Base-by-base conservation (phyloP, 2,329 filamentous ascomycete species). In the Penicillium sp. region DNA sequence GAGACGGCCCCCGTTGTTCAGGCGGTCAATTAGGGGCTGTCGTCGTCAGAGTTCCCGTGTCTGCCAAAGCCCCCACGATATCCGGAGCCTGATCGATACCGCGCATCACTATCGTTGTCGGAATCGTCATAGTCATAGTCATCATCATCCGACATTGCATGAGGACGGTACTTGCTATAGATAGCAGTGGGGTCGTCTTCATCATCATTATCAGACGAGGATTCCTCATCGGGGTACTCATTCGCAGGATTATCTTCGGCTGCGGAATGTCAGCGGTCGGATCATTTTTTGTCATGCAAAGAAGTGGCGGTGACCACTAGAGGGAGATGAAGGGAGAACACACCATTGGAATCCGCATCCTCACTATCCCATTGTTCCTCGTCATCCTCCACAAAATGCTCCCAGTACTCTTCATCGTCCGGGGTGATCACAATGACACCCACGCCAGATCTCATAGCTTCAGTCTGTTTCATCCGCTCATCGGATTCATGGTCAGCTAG, bases 301-400 rank as follows among this genome's bases (percentile, higher is more conserved):
- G 16, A 17, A 27, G 32, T 12, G 6, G 23, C 8, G 14, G 8
- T 9, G 9, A 9, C 18, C 18, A 12, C 12, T 10, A 22, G 2
- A 4, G 10, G 4, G 12, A 8, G 15, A 11, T 10, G 6, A 8
- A 12, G 11, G 9, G 14, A 15, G 18, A 17, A 33, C 60, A 51
- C 55, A 72, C 71, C 75, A 54, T 82, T 81, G 25, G 76, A 76
- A 47, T 81, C 77, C 16, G 77, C 76, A 44, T 80, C 77, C 41
- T 80, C 78, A 22, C 70, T 76, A 45, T 77, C 71, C 63, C 72
- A 77, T 30, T 71, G 69, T 30, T 73, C 74, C 11, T 73, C 70
- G 10, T 75, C 71, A n/a, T 73, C 68, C 39, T 70, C 68, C 3
- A 71, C 66, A 53, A 76, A 76, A 15, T 67, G 62, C 41, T 77